These are phyloP conservation scores for Diaporthe sp. DNA, from an alignment of 2,329 filamentous ascomycete genomes.

Conservation along the genomic window DNA sequence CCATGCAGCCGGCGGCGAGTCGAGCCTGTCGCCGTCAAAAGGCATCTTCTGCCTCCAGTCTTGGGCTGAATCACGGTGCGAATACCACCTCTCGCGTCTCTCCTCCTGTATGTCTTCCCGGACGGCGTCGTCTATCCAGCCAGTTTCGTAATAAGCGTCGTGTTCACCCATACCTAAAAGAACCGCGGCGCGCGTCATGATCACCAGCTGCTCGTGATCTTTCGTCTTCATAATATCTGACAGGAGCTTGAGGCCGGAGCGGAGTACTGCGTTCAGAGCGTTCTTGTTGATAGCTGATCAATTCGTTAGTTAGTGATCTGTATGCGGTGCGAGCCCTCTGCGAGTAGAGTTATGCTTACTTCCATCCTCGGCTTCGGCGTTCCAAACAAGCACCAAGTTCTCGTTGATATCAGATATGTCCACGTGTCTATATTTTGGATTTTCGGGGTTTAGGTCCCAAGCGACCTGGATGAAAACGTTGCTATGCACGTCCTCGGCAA, in stretches of 20 bases:
- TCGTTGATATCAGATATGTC: background rate
- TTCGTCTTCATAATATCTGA: background rate
- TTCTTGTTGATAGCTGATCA: background rate
- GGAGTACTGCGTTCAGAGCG: background rate
- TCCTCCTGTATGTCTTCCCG: background rate
- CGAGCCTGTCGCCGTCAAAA: background rate
- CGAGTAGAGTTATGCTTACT: background rate
- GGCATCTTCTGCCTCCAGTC: conserved; percentile 4
- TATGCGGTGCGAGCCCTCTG: background rate
- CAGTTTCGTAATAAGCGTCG: background rate
- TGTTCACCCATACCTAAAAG: background rate
- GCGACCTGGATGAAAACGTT: conserved; percentile 14
- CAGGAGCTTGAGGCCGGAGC: background rate
- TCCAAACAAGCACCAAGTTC: background rate
- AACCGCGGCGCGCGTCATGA: background rate
- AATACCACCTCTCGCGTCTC: conserved; percentile 5
- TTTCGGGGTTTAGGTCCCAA: conserved; percentile 17
- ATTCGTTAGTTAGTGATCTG: background rate
- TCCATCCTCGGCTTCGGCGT: background rate
- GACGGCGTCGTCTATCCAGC: conserved; percentile 5
- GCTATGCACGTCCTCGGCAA: background rate
- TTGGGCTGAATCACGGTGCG: conserved; percentile 24
- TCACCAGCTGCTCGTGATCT: conserved; percentile 16
- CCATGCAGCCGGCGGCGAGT: conserved; percentile 14
- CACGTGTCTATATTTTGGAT: conserved; percentile 16